phyloP scores from a whole-genome alignment of 1,284 basidiomycete species.

The Xerocomus nothofagi region DNA sequence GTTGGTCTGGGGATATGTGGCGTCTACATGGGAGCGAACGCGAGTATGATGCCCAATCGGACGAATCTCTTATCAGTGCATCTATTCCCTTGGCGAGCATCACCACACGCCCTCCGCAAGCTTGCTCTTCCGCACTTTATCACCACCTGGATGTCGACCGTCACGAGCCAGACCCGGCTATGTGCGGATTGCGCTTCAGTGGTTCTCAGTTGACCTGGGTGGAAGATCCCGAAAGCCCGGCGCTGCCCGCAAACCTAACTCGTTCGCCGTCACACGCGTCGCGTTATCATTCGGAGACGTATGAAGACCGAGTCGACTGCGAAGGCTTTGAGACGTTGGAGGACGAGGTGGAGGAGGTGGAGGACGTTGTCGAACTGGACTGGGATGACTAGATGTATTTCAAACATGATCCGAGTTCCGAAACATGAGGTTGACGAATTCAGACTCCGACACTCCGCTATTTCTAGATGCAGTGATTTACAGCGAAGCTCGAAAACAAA shows the following conservation, averaged over 20 bases:
- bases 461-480: conserved; percentile 18
- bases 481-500: conserved; percentile 13
- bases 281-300: conserved; percentile 8
- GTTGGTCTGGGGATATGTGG: conserved; percentile 19
- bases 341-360: conserved; percentile 11
- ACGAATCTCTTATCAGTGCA: conserved; percentile 31
- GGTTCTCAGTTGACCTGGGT: conserved; percentile 14
- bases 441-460: conserved; percentile 32
- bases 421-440: conserved; percentile 24
- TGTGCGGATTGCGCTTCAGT: conserved; percentile 8
- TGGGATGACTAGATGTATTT: conserved; percentile 15
- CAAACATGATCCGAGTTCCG: conserved; percentile 32
- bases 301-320: conserved; percentile 10
- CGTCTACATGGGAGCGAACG: conserved; percentile 6
- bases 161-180: conserved; percentile 11
- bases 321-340: conserved; percentile 17
- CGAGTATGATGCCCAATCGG: conserved; percentile 18
- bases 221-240: conserved; percentile 23
- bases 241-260: conserved; percentile 3
- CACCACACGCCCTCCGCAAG: conserved; percentile 15
- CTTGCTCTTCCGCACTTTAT: conserved; percentile 16
- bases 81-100: conserved; percentile 17
- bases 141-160: conserved; percentile 11
- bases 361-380: conserved; percentile 11
- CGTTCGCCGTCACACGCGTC: conserved; percentile 6